Conservation (phyloP, 257 asterid genomes). For the Ajuga chamaepitys region DNA sequence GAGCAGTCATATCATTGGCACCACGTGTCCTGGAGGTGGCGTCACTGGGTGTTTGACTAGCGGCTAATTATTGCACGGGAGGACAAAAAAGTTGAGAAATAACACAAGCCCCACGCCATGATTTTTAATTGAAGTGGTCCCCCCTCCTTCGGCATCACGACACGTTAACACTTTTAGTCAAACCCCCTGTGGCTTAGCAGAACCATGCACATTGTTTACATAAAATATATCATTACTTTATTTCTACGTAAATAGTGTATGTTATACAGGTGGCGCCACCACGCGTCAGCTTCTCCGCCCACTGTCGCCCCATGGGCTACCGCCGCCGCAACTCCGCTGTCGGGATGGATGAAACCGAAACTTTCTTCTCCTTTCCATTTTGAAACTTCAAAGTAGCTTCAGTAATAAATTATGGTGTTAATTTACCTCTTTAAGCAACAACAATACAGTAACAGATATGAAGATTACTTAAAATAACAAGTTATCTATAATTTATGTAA, state of each 20-base stretch:
- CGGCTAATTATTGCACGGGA: constrained; percentile 33
- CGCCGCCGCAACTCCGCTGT: constrained; percentile 39
- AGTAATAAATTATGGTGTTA: not conserved
- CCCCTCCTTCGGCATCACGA: constrained; percentile 17
- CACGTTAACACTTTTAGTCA: constrained; percentile 37
- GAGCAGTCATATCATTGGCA: not conserved
- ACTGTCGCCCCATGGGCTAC: constrained; percentile 30
- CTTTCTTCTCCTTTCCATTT: not conserved
- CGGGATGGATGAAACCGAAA: constrained; percentile 43
- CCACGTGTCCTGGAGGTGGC: constrained; percentile 44
- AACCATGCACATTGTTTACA: constrained; percentile 28
- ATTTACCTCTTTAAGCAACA: constrained; percentile 18
- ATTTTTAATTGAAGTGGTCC: constrained; percentile 28
- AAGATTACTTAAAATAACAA: constrained; percentile 15
- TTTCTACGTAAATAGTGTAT: constrained; percentile 12
- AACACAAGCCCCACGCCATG: constrained; percentile 51
- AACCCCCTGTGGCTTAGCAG: constrained; percentile 16
- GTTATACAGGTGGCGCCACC: constrained; percentile 24
- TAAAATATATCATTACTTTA: constrained; percentile 13
- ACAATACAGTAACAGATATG: not conserved
- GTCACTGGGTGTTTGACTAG: constrained; percentile 20
- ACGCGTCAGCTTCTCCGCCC: constrained; percentile 34
- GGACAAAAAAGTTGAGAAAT: constrained; percentile 26
- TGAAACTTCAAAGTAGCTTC: not conserved
- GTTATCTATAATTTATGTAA: constrained; percentile 1